phyloP scores from a whole-genome alignment of 2,329 filamentous ascomycete species.

The Penicillium hordei region DNA sequence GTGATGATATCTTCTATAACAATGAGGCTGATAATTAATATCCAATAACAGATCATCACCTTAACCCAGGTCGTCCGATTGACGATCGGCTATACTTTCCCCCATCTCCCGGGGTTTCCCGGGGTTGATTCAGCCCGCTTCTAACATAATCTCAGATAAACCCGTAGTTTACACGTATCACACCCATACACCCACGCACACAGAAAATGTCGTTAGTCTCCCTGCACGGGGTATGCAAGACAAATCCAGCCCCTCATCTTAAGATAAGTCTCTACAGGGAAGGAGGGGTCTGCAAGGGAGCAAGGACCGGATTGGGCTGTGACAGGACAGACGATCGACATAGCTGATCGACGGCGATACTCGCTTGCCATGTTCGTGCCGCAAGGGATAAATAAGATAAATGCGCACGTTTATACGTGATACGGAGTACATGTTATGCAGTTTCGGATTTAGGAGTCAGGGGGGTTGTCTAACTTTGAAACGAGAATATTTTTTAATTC shows the following conservation, averaged over 20 bases:
- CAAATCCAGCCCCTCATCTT: slow-evolving; percentile 1
- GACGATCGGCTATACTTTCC: not conserved
- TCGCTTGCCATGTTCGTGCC: slow-evolving; percentile 13
- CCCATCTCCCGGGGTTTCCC: not conserved
- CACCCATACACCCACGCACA: not conserved
- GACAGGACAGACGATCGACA: slow-evolving; percentile 14
- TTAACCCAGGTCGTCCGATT: not conserved
- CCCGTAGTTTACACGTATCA: not conserved
- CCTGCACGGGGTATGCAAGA: slow-evolving; percentile 12
- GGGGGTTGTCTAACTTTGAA: slow-evolving; percentile 1
- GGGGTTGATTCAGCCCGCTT: slow-evolving; percentile 1
- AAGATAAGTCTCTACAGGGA: not conserved
- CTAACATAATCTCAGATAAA: not conserved
- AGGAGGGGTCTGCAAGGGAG: slow-evolving; percentile 1
- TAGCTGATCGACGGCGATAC: slow-evolving; percentile 1
- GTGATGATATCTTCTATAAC: not conserved
- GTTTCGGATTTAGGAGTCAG: not conserved
- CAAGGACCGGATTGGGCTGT: slow-evolving; percentile 16
- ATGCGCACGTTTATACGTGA: slow-evolving; percentile 6
- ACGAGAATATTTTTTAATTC: not conserved
- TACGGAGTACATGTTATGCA: not conserved
- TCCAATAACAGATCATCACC: not conserved
- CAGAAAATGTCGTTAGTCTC: not conserved
- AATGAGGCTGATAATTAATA: not conserved
- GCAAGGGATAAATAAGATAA: slow-evolving; percentile 21